phyloP scores from a whole-genome alignment of 164 flowering plant genomes.

The Umbellularia californica region DNA sequence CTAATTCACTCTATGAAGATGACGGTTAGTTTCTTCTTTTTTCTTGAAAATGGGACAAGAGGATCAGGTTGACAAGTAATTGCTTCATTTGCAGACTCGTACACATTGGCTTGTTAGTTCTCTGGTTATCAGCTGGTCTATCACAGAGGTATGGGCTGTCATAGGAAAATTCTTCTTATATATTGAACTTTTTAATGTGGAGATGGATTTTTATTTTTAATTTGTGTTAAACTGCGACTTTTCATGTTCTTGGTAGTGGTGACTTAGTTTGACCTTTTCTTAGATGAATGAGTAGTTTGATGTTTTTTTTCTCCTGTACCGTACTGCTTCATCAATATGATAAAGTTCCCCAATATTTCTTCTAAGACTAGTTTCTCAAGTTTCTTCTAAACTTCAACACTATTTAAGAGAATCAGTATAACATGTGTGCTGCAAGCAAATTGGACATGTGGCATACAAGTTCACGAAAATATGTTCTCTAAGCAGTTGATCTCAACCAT shows the following conservation, averaged over 20 bases:
- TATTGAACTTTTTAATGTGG: neutral
- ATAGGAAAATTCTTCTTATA: neutral
- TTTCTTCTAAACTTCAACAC: neutral
- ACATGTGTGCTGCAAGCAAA: neutral
- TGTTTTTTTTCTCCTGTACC: neutral
- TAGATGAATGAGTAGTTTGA: neutral
- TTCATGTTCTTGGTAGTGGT: neutral
- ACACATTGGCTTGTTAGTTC: slow-evolving; percentile 69
- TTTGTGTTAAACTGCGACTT: neutral
- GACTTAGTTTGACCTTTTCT: too few relatives aligned
- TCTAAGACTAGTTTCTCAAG: neutral
- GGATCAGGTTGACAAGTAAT: neutral
- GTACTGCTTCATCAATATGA: neutral
- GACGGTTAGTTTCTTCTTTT: too few relatives aligned
- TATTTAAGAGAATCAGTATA: neutral
- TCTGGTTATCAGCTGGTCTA: slow-evolving; percentile 91
- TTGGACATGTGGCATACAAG: too few relatives aligned
- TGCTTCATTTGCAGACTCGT: slow-evolving; percentile 20
- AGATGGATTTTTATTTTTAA: neutral
- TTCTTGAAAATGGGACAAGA: neutral
- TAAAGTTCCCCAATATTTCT: neutral
- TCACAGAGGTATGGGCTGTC: slow-evolving; percentile 18
- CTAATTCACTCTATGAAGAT: neutral
- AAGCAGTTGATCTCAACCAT: too few relatives aligned
- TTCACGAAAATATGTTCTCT: too few relatives aligned